Evolutionary conservation across 768 basidiomycete genomes (phyloP), one percentile per base, ranked within the genome.

Genomic region (Leccinum obscurum): DNA sequence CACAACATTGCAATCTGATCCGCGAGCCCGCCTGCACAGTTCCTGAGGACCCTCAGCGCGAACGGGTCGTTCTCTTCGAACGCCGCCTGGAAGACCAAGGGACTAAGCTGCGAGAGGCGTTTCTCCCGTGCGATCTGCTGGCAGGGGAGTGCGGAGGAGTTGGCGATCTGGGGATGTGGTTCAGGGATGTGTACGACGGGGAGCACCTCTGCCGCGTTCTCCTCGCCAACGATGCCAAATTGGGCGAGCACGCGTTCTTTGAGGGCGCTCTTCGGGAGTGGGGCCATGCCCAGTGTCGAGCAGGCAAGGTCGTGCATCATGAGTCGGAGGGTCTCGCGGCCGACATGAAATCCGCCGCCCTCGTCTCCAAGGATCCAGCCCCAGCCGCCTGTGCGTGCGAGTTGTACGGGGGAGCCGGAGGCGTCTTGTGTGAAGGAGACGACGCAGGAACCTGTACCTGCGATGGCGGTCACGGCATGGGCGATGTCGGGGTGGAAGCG

Each of bases 331-430:
- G 91, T 81, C 68, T 90, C 89, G 39, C 89, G 80, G 6, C 92
- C 92, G 59, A 93, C 86, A 68, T 88, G 82, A 66, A 83, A 93
- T 11, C 92, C 92, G 22, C 90, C 86, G 11, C 92, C 92, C 70
- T 93, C 91, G 68, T 93, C 91, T 7, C 91, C 90, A 11, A 92
- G 77, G 20, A 92, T 85, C 89, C 90, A 92, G 1, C 91, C 90
- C 88, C 88, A 92, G 1, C 91, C 90, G 4, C 91, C 90, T 32
- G 84, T 80, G 7, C 91, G 81, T 1, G 85, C 89, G 46, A 90
- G 80, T 66, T 90, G 86, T 52, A 82, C 69, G 22, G 89, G 76
- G n/a, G 62, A 60, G 8, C 75, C 76, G 11, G 69, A 75, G 5
- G 71, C 72, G 0, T 65, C 73, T 49, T 81, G 77, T 54, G 75